phyloP scores from a whole-genome alignment of 495 filamentous ascomycete species.

The Hypoxylon lenormandii region DNA sequence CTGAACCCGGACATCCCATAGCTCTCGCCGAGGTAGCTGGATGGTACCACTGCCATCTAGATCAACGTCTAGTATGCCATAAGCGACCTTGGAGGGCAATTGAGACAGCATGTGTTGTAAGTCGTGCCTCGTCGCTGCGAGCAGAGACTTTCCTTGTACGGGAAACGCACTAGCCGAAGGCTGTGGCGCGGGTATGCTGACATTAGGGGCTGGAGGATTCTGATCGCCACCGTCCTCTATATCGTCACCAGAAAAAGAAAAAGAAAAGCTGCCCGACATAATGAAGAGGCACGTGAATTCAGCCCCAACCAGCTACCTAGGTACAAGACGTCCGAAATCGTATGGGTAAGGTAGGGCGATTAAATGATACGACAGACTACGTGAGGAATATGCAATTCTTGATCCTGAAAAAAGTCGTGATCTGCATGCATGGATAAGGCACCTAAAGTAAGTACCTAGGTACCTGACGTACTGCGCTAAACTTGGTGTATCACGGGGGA shows the following conservation, averaged over 20 bases:
- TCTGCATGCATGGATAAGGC: no score
- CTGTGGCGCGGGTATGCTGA: conserved; percentile 41
- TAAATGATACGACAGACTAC: no score
- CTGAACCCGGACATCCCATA: conserved; percentile 93
- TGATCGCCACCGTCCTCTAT: conserved; percentile 70
- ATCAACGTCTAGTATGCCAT: conserved; percentile 69
- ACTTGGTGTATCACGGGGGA: conserved; percentile 14
- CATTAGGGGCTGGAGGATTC: conserved; percentile 54
- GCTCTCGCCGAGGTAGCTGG: conserved; percentile 81
- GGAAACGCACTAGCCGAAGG: conserved; percentile 61
- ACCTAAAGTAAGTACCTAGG: neutral
- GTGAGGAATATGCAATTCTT: no score
- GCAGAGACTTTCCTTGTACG: conserved; percentile 61
- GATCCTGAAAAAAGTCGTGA: no score
- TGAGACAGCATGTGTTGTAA: conserved; percentile 69
- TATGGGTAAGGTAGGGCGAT: neutral
- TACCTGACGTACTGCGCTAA: neutral
- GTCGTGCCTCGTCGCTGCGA: conserved; percentile 60
- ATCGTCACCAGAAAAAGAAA: conserved; percentile 85
- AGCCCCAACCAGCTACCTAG: neutral
- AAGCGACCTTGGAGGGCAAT: conserved; percentile 83
- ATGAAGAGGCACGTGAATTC: neutral
- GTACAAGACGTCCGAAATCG: conserved; percentile 2
- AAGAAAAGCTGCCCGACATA: conserved; percentile 70
- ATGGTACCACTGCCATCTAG: conserved; percentile 63